These are phyloP conservation scores for Meripilus lineatus DNA, from an alignment of 1,284 basidiomycete genomes.

Conservation along the genomic window DNA sequence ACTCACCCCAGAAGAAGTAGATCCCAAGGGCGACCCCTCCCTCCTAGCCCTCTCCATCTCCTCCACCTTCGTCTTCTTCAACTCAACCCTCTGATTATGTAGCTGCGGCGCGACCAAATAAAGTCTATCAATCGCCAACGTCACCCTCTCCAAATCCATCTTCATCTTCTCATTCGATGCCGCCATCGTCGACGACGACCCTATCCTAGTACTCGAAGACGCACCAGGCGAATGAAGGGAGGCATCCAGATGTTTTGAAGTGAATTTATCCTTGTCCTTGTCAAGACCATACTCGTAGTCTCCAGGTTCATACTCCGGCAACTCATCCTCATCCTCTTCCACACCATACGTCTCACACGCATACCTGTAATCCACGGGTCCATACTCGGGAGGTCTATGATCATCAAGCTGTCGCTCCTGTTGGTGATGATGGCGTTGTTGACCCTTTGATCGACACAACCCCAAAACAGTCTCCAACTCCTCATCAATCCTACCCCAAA, in stretches of 20 bases:
- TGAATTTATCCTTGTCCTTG: slow-evolving; percentile 15
- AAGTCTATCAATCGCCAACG: slow-evolving; percentile 81
- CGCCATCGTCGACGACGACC: background rate
- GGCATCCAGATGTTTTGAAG: slow-evolving; percentile 4
- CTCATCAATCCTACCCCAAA: slow-evolving; percentile 72
- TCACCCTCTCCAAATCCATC: slow-evolving; percentile 78
- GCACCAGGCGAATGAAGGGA: background rate
- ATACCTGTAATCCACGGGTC: slow-evolving; percentile 4
- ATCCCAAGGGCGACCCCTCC: too few species aligned
- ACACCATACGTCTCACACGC: background rate
- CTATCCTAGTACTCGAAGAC: slow-evolving; percentile 11
- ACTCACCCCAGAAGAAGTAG: too few species aligned
- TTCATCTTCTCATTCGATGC: slow-evolving; percentile 70
- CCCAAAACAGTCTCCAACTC: slow-evolving; percentile 65
- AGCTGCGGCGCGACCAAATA: slow-evolving; percentile 81
- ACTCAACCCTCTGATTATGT: slow-evolving; percentile 81
- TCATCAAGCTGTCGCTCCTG: background rate
- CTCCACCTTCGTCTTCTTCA: slow-evolving; percentile 60
- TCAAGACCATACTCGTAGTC: slow-evolving; percentile 32
- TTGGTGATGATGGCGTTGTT: slow-evolving; percentile 7
- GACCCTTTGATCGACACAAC: slow-evolving; percentile 42
- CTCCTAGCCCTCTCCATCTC: slow-evolving; percentile 60
- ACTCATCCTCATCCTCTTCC: slow-evolving; percentile 37
- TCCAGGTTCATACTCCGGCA: slow-evolving; percentile 62
- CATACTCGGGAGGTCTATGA: slow-evolving; percentile 1